Conservation (phyloP, 129 eudicot species). For the Logfia minima region DNA sequence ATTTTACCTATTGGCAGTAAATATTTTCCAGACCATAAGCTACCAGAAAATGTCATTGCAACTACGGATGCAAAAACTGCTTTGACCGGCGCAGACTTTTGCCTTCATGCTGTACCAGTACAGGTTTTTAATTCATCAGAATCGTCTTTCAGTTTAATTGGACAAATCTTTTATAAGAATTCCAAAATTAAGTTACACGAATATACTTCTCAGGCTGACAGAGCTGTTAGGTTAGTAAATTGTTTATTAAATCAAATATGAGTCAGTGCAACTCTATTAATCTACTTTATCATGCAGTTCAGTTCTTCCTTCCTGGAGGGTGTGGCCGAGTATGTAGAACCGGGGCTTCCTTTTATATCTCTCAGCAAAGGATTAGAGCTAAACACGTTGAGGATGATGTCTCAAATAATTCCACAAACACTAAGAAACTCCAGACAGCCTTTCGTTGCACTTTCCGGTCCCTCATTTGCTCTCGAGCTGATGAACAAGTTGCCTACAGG, state of each 20-base stretch:
- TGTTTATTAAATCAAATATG: conserved; percentile 17
- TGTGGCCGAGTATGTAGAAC: conserved; percentile 80
- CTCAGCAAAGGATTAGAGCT: conserved; percentile 95
- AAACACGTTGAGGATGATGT: conserved; percentile 86
- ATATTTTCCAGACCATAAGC: conserved; percentile 81
- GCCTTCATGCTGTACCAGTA: conserved; percentile 99
- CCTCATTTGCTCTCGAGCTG: conserved; percentile 88
- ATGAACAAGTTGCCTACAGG: conserved; percentile 97
- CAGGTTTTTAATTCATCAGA: conserved; percentile 53
- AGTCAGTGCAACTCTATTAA: conserved; percentile 11
- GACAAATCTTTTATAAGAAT: not conserved
- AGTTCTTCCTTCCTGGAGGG: conserved; percentile 79
- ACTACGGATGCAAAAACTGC: conserved; percentile 89
- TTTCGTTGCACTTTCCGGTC: conserved; percentile 83
- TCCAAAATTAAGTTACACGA: not conserved
- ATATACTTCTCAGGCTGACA: conserved; percentile 1
- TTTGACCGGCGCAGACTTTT: conserved; percentile 74
- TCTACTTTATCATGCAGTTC: conserved; percentile 58
- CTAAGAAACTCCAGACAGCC: conserved; percentile 89
- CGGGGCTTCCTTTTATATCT: conserved; percentile 86
- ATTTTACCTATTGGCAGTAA: conserved; percentile 47
- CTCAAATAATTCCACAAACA: conserved; percentile 92
- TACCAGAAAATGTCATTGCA: conserved; percentile 85
- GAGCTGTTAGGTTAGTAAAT: not conserved
- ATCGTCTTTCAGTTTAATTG: conserved; percentile 11